Evolutionary conservation across 2,329 filamentous ascomycete genomes (phyloP), one percentile per base, ranked within the genome.

Genomic region (Diplodia corticola): DNA sequence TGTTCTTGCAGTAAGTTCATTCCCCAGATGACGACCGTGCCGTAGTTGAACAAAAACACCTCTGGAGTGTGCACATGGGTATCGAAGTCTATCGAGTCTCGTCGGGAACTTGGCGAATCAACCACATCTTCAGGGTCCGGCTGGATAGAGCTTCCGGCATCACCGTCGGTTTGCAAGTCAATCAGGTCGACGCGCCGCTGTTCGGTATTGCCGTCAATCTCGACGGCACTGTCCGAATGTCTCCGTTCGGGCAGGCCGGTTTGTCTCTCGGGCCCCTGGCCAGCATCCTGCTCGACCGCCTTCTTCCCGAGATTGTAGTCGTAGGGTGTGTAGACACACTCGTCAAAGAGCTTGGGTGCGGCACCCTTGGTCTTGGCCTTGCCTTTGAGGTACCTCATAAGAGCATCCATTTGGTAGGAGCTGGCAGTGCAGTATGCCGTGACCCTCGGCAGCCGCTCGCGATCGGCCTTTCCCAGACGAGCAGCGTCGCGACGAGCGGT

Each of bases 1-100:
- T 91, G 89, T 80, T 99, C 95, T 72, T 99, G 91, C 33, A 87
- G 84, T n/a, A 91, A 83, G 0, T 91, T 90, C 95, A 99, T 98
- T 71, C 95, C 95, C 95, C 95, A 99, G 76, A 98, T 93, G 15
- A 99, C 95, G 5, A 97, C 92, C 2, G 97, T 96, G 67, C 95
- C 95, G 74, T 99, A 99, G 75, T 97, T 92, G 74, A 98, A 99
- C 13, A 99, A 84, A 76, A 99, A 99, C 2, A 97, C 86, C 77
- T 99, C 95, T 0, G 95, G 93, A 0, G 91, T 96, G 78, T 97
- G 92, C 3, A 98, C 90, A 55, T 90, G 86, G 2, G 87, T 96
- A 74, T 97, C 93, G 69, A 97, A 91, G 75, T 96, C 91, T 5
- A 86, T 84, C n/a, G 64, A 63, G 33, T 66, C 64, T 53, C 49